These are phyloP conservation scores for Vigna nakashimae DNA, from an alignment of 306 rosid species.

Conservation along the genomic window DNA sequence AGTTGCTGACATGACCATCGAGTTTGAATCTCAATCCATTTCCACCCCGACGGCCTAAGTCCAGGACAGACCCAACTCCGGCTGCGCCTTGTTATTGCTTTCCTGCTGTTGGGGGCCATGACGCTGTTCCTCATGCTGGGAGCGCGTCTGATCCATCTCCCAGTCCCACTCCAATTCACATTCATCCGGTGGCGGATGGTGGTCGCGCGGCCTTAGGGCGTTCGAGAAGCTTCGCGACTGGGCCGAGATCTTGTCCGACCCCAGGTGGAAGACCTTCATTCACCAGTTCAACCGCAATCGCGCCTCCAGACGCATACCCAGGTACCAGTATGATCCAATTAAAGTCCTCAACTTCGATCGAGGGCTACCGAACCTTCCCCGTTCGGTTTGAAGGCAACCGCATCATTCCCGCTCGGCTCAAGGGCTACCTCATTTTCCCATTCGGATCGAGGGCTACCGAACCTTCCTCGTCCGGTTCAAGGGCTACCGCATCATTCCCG, in stretches of 20 bases:
- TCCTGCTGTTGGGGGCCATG: conserved; percentile 62
- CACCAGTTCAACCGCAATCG: conserved; percentile 69
- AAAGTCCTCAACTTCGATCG: conserved; percentile 90
- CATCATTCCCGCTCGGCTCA: too few relatives aligned
- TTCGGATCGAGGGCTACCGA: too few relatives aligned
- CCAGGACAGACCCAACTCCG: conserved; percentile 38
- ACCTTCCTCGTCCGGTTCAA: too few relatives aligned
- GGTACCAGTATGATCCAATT: conserved; percentile 81
- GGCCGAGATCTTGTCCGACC: conserved; percentile 97
- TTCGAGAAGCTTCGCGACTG: conserved; percentile 78
- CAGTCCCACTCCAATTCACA: conserved; percentile 26
- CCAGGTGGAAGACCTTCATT: conserved; percentile 92
- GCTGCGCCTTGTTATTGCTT: conserved; percentile 29
- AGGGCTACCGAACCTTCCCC: too few relatives aligned
- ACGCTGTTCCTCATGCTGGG: conserved; percentile 69
- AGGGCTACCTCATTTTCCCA: too few relatives aligned
- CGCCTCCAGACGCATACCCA: conserved; percentile 53
- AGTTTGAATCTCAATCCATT: conserved; percentile 52
- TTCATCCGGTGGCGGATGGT: conserved; percentile 61
- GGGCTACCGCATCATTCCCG: too few relatives aligned
- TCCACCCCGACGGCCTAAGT: conserved; percentile 39
- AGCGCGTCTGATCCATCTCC: conserved; percentile 56
- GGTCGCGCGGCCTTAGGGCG: conserved; percentile 66
- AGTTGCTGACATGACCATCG: conserved; percentile 43
- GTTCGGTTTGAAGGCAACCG: too few relatives aligned